Evolutionary conservation across 2,329 filamentous ascomycete species (phyloP).

Genomic region (Zymoseptoria ardabiliae): DNA sequence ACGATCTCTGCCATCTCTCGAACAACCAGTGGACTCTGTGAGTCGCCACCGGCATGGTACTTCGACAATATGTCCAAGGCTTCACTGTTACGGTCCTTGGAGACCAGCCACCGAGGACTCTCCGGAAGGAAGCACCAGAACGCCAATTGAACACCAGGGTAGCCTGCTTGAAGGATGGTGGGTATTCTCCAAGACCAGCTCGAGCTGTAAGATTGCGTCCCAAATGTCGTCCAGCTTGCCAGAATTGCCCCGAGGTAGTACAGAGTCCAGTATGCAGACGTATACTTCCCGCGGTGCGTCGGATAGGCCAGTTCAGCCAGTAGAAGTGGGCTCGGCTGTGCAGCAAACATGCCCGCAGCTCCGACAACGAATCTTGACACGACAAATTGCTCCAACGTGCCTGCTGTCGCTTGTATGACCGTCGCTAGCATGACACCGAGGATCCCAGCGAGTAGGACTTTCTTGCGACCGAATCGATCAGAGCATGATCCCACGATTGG

Average conservation of each 20-base stretch:
- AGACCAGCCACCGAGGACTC: slow-evolving; percentile 21
- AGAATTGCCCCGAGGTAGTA: slow-evolving; percentile 19
- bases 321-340: slow-evolving; percentile 16
- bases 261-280: slow-evolving; percentile 14
- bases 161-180: slow-evolving; percentile 40
- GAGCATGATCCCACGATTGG: slow-evolving; percentile 33
- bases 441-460: slow-evolving; percentile 29
- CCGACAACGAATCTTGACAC: slow-evolving; percentile 15
- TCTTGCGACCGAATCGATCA: slow-evolving; percentile 36
- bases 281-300: slow-evolving; percentile 18
- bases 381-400: slow-evolving; percentile 17
- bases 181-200: slow-evolving; percentile 44
- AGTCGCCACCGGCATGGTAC: slow-evolving; percentile 40
- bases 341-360: slow-evolving; percentile 17
- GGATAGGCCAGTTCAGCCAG: slow-evolving; percentile 17
- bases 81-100: slow-evolving; percentile 19
- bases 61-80: slow-evolving; percentile 30
- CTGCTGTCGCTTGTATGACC: slow-evolving; percentile 29
- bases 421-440: slow-evolving; percentile 27
- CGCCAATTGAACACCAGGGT: slow-evolving; percentile 37
- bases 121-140: slow-evolving; percentile 19
- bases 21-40: slow-evolving; percentile 45
- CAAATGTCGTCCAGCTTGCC: slow-evolving; percentile 17
- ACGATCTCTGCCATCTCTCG: slow-evolving; percentile 57
- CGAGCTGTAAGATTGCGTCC: slow-evolving; percentile 10